Evolutionary conservation across 75 land plant genomes (phyloP).

Genomic region (Selaginella moellendorffii): DNA sequence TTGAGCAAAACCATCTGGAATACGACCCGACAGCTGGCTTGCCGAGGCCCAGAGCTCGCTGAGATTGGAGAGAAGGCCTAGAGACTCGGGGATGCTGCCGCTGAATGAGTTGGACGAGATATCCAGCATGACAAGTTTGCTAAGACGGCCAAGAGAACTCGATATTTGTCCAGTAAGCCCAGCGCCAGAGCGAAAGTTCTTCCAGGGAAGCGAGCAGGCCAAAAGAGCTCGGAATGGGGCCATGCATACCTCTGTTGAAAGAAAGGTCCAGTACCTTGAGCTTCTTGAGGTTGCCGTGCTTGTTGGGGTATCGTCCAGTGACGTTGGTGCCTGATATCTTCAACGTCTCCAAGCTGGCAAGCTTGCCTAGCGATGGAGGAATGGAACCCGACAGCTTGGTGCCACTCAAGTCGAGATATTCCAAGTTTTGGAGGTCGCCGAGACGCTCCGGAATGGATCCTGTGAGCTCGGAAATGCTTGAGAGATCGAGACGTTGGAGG

Average conservation of each 20-base stretch:
- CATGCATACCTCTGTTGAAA: not conserved
- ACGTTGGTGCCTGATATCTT: no score
- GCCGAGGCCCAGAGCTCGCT: not conserved
- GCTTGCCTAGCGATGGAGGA: slow-evolving; percentile 12
- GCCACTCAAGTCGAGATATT: no score
- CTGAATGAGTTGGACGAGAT: not conserved
- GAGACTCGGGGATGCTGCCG: not conserved
- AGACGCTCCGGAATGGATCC: no score
- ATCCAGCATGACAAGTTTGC: not conserved
- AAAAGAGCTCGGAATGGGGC: not conserved
- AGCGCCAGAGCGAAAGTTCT: not conserved
- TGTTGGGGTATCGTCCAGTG: no score
- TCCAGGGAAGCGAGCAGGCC: not conserved
- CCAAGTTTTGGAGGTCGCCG: no score
- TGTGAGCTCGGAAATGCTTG: no score
- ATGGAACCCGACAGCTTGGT: no score
- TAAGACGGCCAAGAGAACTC: not conserved
- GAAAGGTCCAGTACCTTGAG: no score
- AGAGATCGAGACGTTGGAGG: no score
- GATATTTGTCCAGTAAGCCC: not conserved
- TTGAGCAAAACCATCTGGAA: slow-evolving; percentile 1
- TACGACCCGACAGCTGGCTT: not conserved
- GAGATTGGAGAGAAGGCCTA: slow-evolving; percentile 5
- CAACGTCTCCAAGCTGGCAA: slow-evolving; percentile 10
- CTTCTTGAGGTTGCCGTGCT: slow-evolving; percentile 41